phyloP scores from a whole-genome alignment of 768 basidiomycete species.

The Mycena leptocephala region DNA sequence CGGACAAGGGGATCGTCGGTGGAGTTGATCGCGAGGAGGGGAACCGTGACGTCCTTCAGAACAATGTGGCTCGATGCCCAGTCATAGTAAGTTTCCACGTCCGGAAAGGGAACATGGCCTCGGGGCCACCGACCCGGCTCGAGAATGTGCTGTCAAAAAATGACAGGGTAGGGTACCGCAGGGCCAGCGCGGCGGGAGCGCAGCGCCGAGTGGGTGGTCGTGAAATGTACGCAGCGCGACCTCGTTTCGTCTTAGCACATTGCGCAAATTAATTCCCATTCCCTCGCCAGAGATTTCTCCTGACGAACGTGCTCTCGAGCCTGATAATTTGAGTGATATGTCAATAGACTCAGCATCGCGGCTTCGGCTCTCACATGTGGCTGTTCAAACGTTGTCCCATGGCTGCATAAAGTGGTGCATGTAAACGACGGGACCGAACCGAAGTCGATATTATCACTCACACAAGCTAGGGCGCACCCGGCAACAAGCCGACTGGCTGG shows the following conservation, averaged over 20 bases:
- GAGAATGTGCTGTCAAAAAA: constrained; percentile 8
- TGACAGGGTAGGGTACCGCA: constrained; percentile 1
- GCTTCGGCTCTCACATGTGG: neutral
- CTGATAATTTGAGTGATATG: neutral
- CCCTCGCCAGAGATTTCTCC: constrained; percentile 1
- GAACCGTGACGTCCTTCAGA: neutral
- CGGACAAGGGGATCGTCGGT: constrained; percentile 14
- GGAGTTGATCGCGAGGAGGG: constrained; percentile 13
- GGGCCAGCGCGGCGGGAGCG: neutral
- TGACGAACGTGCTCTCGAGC: neutral
- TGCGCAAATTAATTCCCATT: constrained; percentile 3
- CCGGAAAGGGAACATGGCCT: neutral
- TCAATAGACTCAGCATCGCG: neutral
- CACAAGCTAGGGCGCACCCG: constrained; percentile 12
- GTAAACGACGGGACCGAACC: neutral
- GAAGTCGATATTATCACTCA: neutral
- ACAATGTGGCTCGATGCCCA: constrained; percentile 13
- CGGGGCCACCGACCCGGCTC: constrained; percentile 11
- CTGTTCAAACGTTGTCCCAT: constrained; percentile 19
- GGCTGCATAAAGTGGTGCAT: neutral
- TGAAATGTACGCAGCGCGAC: neutral
- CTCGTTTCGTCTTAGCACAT: neutral
- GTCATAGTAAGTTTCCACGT: neutral
- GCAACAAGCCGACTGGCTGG: neutral
- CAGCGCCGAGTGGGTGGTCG: neutral